Percentiles rank a stretch among this genome's conserved stretches.
These are phyloP conservation scores for Fusarium sp. DNA, from an alignment of 2,329 filamentous ascomycete genomes.

Conservation along the genomic window DNA sequence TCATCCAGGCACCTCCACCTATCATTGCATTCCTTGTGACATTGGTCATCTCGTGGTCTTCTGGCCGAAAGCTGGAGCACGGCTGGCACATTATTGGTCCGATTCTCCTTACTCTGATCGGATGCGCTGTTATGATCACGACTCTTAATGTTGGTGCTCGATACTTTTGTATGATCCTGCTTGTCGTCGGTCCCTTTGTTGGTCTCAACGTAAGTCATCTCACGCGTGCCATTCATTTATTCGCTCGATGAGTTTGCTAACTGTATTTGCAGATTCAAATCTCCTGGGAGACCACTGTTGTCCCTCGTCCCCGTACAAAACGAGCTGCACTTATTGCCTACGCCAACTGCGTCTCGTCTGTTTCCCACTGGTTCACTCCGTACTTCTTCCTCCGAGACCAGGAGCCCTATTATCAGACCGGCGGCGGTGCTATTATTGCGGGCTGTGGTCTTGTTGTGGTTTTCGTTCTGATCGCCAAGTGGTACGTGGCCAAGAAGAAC, in stretches of 20 bases:
- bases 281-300: slow-evolving; percentile 58
- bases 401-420: slow-evolving; percentile 51
- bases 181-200: slow-evolving; percentile 55
- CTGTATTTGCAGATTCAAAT: slow-evolving; percentile 45
- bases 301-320: slow-evolving; percentile 57
- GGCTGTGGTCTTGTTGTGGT: slow-evolving; percentile 45
- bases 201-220: slow-evolving; percentile 52
- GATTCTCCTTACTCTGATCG: slow-evolving; percentile 54
- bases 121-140: slow-evolving; percentile 59
- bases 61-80: slow-evolving; percentile 55
- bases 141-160: slow-evolving; percentile 58
- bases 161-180: slow-evolving; percentile 59
- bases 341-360: slow-evolving; percentile 57
- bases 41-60: slow-evolving; percentile 55
- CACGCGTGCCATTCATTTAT: rapidly evolving
- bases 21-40: slow-evolving; percentile 58
- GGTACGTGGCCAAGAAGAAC: slow-evolving; percentile 45
- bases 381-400: slow-evolving; percentile 55
- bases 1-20: slow-evolving; percentile 58
- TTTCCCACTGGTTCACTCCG: slow-evolving; percentile 58
- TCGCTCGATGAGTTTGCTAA: rapidly evolving
- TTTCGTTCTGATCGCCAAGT: slow-evolving; percentile 41
- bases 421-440: slow-evolving; percentile 47
- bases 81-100: slow-evolving; percentile 58
- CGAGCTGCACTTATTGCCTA: slow-evolving; percentile 59